phyloP scores from a whole-genome alignment of 371 early-diverging fungal species.

The Mucor indicus region DNA sequence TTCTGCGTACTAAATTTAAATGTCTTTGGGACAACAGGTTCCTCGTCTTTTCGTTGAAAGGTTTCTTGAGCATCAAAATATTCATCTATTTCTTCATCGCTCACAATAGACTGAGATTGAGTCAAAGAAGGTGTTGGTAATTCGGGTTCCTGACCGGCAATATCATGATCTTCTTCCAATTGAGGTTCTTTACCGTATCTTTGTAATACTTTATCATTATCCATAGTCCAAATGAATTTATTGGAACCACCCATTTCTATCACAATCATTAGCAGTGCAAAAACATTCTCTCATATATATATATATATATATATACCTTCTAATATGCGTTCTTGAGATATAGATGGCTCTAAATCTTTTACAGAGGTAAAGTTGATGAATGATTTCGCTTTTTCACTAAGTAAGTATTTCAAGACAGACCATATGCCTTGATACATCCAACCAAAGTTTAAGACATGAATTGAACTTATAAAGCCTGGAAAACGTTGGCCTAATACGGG shows the following conservation, averaged over 20 bases:
- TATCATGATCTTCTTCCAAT: too few species aligned
- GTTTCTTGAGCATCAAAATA: slow-evolving; percentile 29
- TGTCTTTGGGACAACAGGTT: too few species aligned
- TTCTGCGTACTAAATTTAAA: too few species aligned
- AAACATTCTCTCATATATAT: neutral
- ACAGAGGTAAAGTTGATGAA: slow-evolving; percentile 30
- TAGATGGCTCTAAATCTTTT: slow-evolving; percentile 21
- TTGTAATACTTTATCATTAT: slow-evolving; percentile 27
- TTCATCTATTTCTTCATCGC: slow-evolving; percentile 11
- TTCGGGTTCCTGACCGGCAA: too few species aligned
- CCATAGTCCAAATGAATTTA: slow-evolving; percentile 28
- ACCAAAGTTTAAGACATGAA: slow-evolving; percentile 43
- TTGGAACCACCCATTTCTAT: slow-evolving; percentile 36
- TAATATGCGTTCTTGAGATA: slow-evolving; percentile 22
- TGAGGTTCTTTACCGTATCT: slow-evolving; percentile 23
- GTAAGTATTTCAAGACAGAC: slow-evolving; percentile 36
- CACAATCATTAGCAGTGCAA: neutral
- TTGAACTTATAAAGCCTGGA: slow-evolving; percentile 31
- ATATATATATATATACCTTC: slow-evolving; percentile 16
- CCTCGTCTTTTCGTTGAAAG: too few species aligned
- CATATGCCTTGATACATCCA: slow-evolving; percentile 49
- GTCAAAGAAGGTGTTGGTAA: slow-evolving; percentile 14
- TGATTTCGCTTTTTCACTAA: slow-evolving; percentile 34
- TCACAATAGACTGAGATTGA: too few species aligned
- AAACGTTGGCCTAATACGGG: slow-evolving; percentile 26